Conservation (phyloP, 345 rosid genomes). For the Syzygium aromaticum region DNA sequence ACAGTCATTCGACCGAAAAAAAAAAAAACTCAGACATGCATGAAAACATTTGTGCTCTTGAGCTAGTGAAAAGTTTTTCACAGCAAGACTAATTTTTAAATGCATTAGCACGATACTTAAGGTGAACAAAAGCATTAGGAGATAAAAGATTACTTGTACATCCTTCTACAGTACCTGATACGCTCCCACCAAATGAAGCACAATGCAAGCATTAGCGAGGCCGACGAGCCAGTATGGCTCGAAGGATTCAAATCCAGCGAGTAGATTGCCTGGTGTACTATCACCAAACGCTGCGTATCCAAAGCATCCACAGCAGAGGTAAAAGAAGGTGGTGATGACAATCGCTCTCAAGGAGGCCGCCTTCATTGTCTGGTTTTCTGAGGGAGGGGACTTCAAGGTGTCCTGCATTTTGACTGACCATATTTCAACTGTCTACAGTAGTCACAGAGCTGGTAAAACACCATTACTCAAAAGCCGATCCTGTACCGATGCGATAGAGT, state of each 20-base stretch:
- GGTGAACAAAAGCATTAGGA: not conserved
- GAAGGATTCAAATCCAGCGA: constrained; percentile 41
- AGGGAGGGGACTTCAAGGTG: constrained; percentile 34
- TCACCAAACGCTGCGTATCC: constrained; percentile 53
- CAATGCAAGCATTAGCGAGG: constrained; percentile 6
- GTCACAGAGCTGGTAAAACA: not conserved
- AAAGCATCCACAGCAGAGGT: constrained; percentile 30
- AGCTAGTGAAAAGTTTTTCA: not conserved
- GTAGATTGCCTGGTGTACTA: constrained; percentile 39
- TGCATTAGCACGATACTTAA: not conserved
- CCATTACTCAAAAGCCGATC: not conserved
- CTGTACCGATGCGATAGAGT: not conserved
- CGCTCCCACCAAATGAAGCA: constrained; percentile 5
- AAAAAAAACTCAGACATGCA: not conserved
- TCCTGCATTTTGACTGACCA: constrained; percentile 19
- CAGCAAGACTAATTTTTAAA: not conserved
- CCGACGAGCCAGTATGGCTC: constrained; percentile 20
- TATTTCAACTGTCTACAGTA: not conserved
- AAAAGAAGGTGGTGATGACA: constrained; percentile 23
- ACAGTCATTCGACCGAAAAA: too few relatives aligned
- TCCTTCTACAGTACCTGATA: constrained; percentile 2
- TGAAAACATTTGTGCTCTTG: not conserved
- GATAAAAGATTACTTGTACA: not conserved
- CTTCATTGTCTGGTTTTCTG: constrained; percentile 38
- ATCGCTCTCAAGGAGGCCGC: constrained; percentile 28